A percentile compares a stretch with the other conserved stretches of the same genome.
These are phyloP conservation scores for Paracoccidioides brasiliensis DNA, from an alignment of 2,329 filamentous ascomycete genomes.

Conservation along the genomic window DNA sequence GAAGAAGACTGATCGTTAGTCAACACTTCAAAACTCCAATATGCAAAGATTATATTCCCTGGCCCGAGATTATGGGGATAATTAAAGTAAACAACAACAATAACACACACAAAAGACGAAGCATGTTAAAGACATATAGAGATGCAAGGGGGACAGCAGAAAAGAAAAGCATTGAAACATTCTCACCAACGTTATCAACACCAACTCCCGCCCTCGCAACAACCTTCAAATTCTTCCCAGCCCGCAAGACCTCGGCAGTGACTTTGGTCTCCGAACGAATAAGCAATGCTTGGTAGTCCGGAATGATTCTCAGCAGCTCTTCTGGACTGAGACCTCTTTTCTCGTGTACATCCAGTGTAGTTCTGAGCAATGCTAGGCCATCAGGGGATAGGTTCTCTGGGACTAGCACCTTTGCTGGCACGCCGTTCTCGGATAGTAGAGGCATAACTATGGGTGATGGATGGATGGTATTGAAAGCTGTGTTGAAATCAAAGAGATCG, in stretches of 20 bases:
- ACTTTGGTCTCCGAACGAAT: slow-evolving; percentile 74
- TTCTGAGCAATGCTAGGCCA: slow-evolving; percentile 55
- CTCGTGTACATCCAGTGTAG: slow-evolving; percentile 57
- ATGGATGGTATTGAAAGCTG: not conserved
- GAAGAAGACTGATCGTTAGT: not conserved
- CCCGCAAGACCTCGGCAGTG: slow-evolving; percentile 51
- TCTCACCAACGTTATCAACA: slow-evolving; percentile 58
- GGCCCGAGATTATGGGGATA: not conserved
- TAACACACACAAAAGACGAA: not conserved
- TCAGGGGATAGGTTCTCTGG: slow-evolving; percentile 72
- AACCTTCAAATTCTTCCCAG: slow-evolving; percentile 57
- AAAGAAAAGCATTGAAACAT: not conserved
- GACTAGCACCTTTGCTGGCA: slow-evolving; percentile 49
- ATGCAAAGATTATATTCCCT: not conserved
- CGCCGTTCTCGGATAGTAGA: slow-evolving; percentile 11
- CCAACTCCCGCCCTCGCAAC: slow-evolving; percentile 71
- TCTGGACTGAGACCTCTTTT: slow-evolving; percentile 48
- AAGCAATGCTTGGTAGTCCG: slow-evolving; percentile 61
- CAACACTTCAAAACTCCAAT: no score
- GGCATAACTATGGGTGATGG: slow-evolving; percentile 10
- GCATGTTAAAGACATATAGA: not conserved
- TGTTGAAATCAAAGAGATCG: not conserved
- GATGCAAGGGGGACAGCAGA: not conserved
- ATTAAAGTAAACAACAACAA: not conserved
- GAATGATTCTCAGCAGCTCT: slow-evolving; percentile 54